Evolutionary conservation across 768 basidiomycete genomes (phyloP), one percentile per base, ranked within the genome.

Genomic region (Symmetrospora coprosmae): DNA sequence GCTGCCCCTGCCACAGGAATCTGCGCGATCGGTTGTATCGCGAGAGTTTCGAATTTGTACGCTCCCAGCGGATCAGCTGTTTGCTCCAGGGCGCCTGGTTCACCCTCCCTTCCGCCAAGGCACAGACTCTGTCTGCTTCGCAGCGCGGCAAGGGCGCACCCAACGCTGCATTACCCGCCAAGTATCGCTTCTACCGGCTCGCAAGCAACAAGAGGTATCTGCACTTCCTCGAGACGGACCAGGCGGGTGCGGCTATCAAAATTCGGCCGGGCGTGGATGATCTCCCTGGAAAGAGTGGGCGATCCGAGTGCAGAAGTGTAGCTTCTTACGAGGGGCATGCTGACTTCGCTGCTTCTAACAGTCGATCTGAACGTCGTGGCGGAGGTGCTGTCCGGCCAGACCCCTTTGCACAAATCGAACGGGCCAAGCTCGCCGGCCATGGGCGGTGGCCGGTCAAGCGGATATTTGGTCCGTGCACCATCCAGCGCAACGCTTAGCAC

Each of bases 51-150:
- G 86, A 88, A 68, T 91, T 90, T 67, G 85, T 94, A 21, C 78
- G 83, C 39, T 83, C 85, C 70, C 89, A 94, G 72, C 78, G 89
- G 52, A 83, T 90, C 68, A 83, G 86, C 65, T 91, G 88, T 68
- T 73, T 94, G 37, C 74, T 87, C 45, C 84, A 88, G 70, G 89
- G 89, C 31, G 85, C 87, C 21, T 94, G 89, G 89, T 91, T 94
- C 72, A 80, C 84, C 67, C 30, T 49, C 50, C 13, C 6, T 31
- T 27, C 16, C 17, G 19, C 13, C 16, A 7, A 28, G 19, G 31
- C 7, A 17, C 14, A 25, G 19, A 21, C 7, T 37, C 30, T 25
- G 14, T 13, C 50, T 13, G 25, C 31, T 39, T 25, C 35, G 17
- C 50, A 34, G 9, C n/a, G n/a, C n/a, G n/a, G n/a, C 37, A 49